Conservation (phyloP, 1,284 basidiomycete species). For the Stygiomarasmius scandens region DNA sequence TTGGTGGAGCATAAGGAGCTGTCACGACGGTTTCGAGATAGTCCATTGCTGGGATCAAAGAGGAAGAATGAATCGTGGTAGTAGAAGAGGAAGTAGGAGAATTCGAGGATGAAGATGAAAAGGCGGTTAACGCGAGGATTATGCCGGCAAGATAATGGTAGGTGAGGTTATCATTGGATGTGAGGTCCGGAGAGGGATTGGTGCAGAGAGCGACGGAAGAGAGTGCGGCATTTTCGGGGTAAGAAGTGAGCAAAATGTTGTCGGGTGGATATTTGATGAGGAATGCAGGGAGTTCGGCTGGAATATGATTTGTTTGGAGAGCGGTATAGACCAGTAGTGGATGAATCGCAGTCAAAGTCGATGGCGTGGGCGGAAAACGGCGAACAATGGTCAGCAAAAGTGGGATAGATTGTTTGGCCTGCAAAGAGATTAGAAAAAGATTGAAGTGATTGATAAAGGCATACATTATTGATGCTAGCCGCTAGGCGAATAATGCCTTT, state of each 20-base stretch:
- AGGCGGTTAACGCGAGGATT: constrained; percentile 11
- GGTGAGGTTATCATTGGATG: constrained; percentile 64
- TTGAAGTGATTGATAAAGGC: constrained; percentile 19
- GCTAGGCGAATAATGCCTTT: constrained; percentile 46
- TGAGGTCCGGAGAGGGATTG: constrained; percentile 30
- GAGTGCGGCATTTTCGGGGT: neutral
- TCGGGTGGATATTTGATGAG: constrained; percentile 16
- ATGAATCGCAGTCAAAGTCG: constrained; percentile 71
- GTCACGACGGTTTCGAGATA: constrained; percentile 78
- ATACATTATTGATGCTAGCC: constrained; percentile 42
- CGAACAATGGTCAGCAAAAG: constrained; percentile 61
- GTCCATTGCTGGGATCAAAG: constrained; percentile 51
- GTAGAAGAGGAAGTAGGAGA: neutral
- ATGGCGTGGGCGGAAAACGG: constrained; percentile 58
- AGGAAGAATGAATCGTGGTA: neutral
- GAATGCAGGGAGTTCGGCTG: constrained; percentile 3
- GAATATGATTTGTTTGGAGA: constrained; percentile 14
- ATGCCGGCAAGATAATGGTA: constrained; percentile 77
- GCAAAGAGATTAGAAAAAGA: neutral
- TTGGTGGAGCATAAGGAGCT: constrained; percentile 52
- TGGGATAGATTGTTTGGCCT: constrained; percentile 54
- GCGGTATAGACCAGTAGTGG: constrained; percentile 56
- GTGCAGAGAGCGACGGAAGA: neutral
- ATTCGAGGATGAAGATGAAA: constrained; percentile 43
- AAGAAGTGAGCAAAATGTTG: constrained; percentile 10